Evolutionary conservation across 257 asterid genomes (phyloP).

Genomic region (Solanum raphanifolium): DNA sequence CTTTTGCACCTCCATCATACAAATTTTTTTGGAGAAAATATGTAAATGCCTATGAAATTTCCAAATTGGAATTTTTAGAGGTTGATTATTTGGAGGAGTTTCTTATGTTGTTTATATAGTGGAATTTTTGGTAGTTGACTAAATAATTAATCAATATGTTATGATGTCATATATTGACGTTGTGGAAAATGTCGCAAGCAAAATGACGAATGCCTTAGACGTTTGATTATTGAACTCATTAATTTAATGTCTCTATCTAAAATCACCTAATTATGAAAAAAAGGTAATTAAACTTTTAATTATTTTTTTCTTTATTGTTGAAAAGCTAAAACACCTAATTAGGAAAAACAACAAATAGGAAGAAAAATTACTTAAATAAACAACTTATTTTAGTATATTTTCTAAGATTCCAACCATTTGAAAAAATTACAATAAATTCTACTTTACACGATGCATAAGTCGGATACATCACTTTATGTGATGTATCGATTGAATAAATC

Average conservation of each 20-base stretch:
- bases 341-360: neutral
- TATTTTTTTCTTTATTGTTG: neutral
- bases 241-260: neutral
- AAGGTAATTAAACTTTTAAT: neutral
- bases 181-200: neutral
- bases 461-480: too few relatives aligned
- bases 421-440: too few relatives aligned
- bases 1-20: neutral
- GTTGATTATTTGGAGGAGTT: neutral
- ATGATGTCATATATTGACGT: neutral
- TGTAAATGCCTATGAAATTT: neutral
- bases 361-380: neutral
- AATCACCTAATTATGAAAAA: neutral
- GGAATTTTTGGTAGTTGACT: neutral
- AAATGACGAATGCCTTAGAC: neutral
- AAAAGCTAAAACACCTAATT: neutral
- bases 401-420: too few relatives aligned
- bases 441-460: too few relatives aligned
- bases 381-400: too few relatives aligned
- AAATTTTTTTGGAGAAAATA: neutral
- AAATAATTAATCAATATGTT: neutral
- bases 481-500: fast-evolving
- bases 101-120: neutral
- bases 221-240: neutral
- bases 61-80: neutral